Evolutionary conservation across 2,329 filamentous ascomycete genomes (phyloP), one percentile per base, ranked within the genome.

Genomic region (Trichoderma hamatum): DNA sequence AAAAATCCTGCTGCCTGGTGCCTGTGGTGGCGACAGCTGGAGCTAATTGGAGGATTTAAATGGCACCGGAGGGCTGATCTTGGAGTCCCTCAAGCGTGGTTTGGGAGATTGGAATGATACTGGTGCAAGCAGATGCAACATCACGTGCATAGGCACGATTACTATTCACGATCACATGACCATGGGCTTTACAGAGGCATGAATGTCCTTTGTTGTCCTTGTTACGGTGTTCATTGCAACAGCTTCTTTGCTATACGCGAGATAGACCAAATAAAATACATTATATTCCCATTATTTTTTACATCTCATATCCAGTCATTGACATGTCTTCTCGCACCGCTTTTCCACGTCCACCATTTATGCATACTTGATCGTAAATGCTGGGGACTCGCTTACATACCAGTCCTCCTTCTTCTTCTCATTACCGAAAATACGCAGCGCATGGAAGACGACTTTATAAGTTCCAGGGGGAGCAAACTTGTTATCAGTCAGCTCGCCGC

Each of bases 371-470:
- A 88, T 82, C n/a, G 75, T 73, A 70, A 88, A 85, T 1, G 78
- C 67, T 0, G 75, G 73, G 13, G 83, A 80, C 72, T 83, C 79
- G 26, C 75, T 74, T 1, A 77, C 73, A 30, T 87, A 85, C 76
- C 84, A 88, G 60, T 88, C 83, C 4, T 75, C 76, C 2, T 77
- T 70, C 67, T 82, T 78, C 16, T 77, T 75, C 39, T 77, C 75
- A 68, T 88, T 79, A 5, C 86, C 86, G 73, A 84, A 86, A 69
- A 88, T 81, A 69, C 80, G 81, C 71, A 88, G 75, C 2, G 85
- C 83, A 68, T 81, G 80, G 34, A 86, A 78, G 1, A 78, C 78
- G 61, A 88, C 78, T 75, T 82, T 83, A 76, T 88, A 88, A 32
- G 74, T 73, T 13, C 86, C 86, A 0, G 80, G 78, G 0, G 84